Conservation (phyloP, 2,329 filamentous ascomycete species). For the Colletotrichum australisinense region DNA sequence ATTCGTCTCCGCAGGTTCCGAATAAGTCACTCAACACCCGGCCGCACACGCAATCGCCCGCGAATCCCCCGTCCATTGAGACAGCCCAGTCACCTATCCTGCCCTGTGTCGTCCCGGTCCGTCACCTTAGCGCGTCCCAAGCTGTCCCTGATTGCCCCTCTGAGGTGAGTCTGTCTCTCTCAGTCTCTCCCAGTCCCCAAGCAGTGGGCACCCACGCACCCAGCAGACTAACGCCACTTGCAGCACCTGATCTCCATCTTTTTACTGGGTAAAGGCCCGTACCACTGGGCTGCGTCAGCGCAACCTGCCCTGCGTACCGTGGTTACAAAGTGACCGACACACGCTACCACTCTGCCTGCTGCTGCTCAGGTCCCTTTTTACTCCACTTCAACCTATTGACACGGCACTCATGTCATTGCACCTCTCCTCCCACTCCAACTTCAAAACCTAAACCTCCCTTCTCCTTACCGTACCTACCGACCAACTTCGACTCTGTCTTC, state of each 20-base stretch:
- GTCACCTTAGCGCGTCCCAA: slow-evolving; percentile 4
- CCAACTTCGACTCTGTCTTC: neutral
- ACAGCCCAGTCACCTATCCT: slow-evolving; percentile 23
- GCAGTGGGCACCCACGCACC: neutral
- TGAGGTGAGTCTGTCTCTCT: no score
- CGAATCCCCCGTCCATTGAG: neutral
- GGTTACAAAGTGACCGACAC: neutral
- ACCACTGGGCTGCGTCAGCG: slow-evolving; percentile 6
- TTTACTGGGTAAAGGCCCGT: slow-evolving; percentile 6
- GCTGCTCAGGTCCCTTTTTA: slow-evolving; percentile 21
- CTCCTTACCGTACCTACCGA: neutral
- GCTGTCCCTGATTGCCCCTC: neutral
- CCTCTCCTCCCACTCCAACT: slow-evolving; percentile 22
- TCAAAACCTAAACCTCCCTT: neutral
- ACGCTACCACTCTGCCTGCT: neutral
- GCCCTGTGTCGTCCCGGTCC: neutral
- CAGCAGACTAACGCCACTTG: slow-evolving; percentile 25
- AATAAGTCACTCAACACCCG: slow-evolving; percentile 6
- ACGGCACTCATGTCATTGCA: slow-evolving; percentile 28
- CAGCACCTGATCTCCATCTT: slow-evolving; percentile 23
- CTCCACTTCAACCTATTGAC: slow-evolving; percentile 22
- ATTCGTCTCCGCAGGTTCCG: slow-evolving; percentile 28
- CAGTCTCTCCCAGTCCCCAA: neutral
- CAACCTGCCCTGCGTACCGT: slow-evolving; percentile 9
- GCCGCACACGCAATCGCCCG: neutral